Evolutionary conservation across 441 rosid species (phyloP), one percentile per base, ranked within the genome.

Genomic region (Biscutella laevigata): DNA sequence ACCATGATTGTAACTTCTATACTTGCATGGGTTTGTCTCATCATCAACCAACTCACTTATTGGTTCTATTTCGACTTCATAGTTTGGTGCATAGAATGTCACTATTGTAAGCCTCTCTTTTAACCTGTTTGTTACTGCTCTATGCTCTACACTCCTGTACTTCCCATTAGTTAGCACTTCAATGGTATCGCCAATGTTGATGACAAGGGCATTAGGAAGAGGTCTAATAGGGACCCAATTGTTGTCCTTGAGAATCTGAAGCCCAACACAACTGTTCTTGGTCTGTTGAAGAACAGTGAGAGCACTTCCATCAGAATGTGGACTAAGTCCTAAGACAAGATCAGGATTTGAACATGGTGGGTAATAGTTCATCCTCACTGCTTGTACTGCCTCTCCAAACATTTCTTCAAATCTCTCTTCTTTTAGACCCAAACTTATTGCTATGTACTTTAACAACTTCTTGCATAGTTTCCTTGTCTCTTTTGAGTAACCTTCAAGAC

Each of bases 291-390:
- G 69, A 26, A 87, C 95, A 37, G 98, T 84, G 44, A 90, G 74
- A 41, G 95, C 98, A 75, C 98, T 90, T 32, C 98, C 98, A 72
- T 90, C 96, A 22, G 96, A 87, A 73, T 90, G 96, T 35, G 96
- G 98, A 52, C 96, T 90, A 26, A 87, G 82, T 11, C 98, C 98
- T 27, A 87, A 62, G 52, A 90, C 98, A 66, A 87, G 96, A 73
- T 90, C 95, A 28, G 96, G 98, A 59, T 85, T 78, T 57, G 95
- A 57, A 74, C 97, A 89, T 65, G 97, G 81, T 19, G 97, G 97
- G 53, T 84, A 89, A 64, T 89, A 89, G 59, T 89, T 89, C 98
- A 87, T 87, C 68, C 98, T 86, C 50, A 84, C 76, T 6, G 95
- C 98, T 65, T 90, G 92, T 20, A 87, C 90, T 4, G 82, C 82